Evolutionary conservation across 192 early-diverging fungal genomes (phyloP), one percentile per base, ranked within the genome.

Genomic region (Coemansia sp.): DNA sequence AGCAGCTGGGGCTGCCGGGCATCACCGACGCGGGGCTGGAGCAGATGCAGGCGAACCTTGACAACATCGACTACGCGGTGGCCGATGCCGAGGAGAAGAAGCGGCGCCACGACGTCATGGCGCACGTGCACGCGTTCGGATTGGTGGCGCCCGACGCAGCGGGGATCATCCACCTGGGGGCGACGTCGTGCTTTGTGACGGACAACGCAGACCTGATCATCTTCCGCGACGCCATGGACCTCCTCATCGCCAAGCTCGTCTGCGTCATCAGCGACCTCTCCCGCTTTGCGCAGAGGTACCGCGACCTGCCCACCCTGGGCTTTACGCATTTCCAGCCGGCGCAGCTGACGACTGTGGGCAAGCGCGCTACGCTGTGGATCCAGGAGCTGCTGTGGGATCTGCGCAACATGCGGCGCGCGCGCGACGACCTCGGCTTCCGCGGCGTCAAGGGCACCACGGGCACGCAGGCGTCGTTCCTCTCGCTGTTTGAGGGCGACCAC

Each of bases 241-340:
- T 99, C 66, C 75, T 99, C 34, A 83, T 97, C 65, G 85, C 85
- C 65, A 99, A 99, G 86, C 84, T 99, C 16, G 95, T 89, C 31
- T 82, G 85, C 61, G 92, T 91, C 24, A 92, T 95, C 72, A 83
- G 91, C 70, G 90, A 87, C 40, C 83, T 99, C 56, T 74, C 89
- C 29, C 76, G 73, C 31, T 99, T 99, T 85, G 93, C 95, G 10
- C 74, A 83, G 13, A 72, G 87, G 64, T 90, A 96, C 85, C 89
- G 90, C 70, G 89, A 88, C 63, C 83, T 95, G 59, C 95, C 97
- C 37, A 96, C 97, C 29, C 87, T 99, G 10, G 97, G 97, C 27
- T 99, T 99, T 79, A 99, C 97, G 44, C 97, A 99, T 81, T 96
- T 98, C 86, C 97, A 99, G 82, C 97, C 97, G 44, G 97, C 97